Evolutionary conservation across 768 basidiomycete species (phyloP).

Genomic region (Melanogaster broomeanus): DNA sequence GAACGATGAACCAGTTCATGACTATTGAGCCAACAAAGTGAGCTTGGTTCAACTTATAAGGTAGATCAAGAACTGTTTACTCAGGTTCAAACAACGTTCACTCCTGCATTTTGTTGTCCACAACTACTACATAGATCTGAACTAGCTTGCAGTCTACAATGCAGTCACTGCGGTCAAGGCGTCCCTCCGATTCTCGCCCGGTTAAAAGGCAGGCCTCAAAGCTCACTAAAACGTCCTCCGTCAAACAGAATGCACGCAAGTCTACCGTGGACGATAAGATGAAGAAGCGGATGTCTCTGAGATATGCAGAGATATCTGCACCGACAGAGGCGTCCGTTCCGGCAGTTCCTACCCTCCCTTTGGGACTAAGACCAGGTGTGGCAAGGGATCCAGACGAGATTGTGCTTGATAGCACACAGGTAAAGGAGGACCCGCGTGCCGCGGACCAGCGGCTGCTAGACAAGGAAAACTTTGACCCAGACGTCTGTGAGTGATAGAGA

Average conservation of each 20-base stretch:
- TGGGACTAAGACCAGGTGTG: conserved; percentile 38
- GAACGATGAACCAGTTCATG: conserved; percentile 1
- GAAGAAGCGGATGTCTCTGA: conserved; percentile 94
- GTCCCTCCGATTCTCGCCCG: conserved; percentile 45
- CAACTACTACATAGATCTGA: not conserved
- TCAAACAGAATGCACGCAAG: conserved; percentile 47
- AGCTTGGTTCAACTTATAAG: not conserved
- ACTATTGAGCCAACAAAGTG: not conserved
- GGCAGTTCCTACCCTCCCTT: conserved; percentile 57
- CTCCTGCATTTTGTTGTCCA: not conserved
- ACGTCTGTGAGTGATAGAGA: conserved; percentile 66
- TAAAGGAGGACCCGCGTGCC: conserved; percentile 58
- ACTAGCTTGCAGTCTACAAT: conserved; percentile 32
- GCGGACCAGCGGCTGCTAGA: conserved; percentile 65
- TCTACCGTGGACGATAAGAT: conserved; percentile 80
- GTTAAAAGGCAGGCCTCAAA: conserved; percentile 35
- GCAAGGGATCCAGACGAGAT: conserved; percentile 49
- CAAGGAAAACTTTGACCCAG: conserved; percentile 82
- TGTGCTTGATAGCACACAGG: conserved; percentile 39
- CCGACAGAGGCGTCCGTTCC: conserved; percentile 61
- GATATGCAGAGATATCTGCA: conserved; percentile 85
- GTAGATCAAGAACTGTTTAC: no score
- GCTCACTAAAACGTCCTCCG: conserved; percentile 28
- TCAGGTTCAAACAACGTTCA: not conserved
- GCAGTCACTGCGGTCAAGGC: conserved; percentile 57